Evolutionary conservation across 768 basidiomycete species (phyloP), one percentile per base, ranked within the genome.

Genomic region (Pleurotus platypus): DNA sequence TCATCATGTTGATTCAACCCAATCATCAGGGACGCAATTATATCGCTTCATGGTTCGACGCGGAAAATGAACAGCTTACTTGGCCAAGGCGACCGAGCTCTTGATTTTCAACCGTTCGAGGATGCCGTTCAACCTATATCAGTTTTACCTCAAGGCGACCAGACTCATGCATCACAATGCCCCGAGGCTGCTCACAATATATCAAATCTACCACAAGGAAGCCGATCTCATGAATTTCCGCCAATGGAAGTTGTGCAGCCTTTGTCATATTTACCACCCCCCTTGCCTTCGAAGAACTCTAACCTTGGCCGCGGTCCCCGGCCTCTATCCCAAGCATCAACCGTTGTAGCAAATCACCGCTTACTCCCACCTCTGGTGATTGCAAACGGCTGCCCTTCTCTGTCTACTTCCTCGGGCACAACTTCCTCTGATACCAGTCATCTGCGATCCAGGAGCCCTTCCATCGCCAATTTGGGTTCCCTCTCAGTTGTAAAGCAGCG

Each of bases 401-500:
- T 39, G 12, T 35, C 49, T 42, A 11, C 47, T 15, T 49, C 39
- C 13, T n/a, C 40, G 3, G 26, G 49, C n/a, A 51, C 27, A 40
- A 20, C 38, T 49, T 45, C 57, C 15, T 54, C 63, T 51, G 57
- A 63, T 46, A 68, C 68, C 46, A 67, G 64, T 58, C 73, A 66
- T 54, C 64, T 67, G 16, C 71, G 66, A 55, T 16, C 51, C 24
- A 40, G 39, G 42, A 87, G 83, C 57, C 83, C 86, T 4, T 89
- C 87, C 6, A 81, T 89, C 45, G 70, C 78, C 24, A 83, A 87
- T 57, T 75, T 89, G 13, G 80, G 77, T 58, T 76, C 78, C 55
- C 68, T 82, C 39, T 88, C 86, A 5, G 79, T 89, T 20, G 88
- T 90, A 46, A 82, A 79, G 58, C 81, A 85, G 60, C 83, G 87